Evolutionary conservation across 306 rosid species (phyloP), one percentile per base, ranked within the genome.

Genomic region (Pachyrhizus erosus): DNA sequence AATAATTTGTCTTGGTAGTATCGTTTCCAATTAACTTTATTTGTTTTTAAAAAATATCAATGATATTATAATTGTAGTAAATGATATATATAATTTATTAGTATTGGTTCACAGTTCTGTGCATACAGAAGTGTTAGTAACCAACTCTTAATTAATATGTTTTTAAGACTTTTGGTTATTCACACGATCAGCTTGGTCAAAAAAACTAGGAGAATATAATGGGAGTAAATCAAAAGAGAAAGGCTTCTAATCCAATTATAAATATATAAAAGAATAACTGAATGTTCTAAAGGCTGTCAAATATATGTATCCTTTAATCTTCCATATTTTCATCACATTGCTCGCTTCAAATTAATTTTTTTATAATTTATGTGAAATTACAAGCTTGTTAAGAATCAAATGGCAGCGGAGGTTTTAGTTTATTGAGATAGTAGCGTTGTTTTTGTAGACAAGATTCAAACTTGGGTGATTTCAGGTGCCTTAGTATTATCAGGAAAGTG

Each of bases 301-400:
- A n/a, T n/a, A n/a, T n/a, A n/a, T n/a, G n/a, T n/a, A n/a, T n/a
- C n/a, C n/a, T n/a, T 27, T 27, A 5, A 34, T 34, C 39, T 34
- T 34, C 39, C 39, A 34, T 34, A 34, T 34, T 34, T 34, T 1
- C 39, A 23, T 6, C 18, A 34, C 39, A 11, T 60, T 40, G 48
- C 34, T 73, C 10, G 9, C 33, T 29, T 43, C n/a, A n/a, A n/a
- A n/a, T n/a, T 34, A 5, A 26, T 78, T 13, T 15, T 55, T 34
- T n/a, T 48, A 0, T 7, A 3, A 15, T 24, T 24, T 3, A 26
- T 79, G 77, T 52, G 58, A 21, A 37, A 58, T 20, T 65, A 79
- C 71, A 79, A 64, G 67, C 43, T 76, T 72, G 62, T 85, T 55
- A 61, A 17, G 64, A 42, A 71, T 12, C 34, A 81, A 55, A 77